phyloP scores from a whole-genome alignment of 441 rosid species.

The Populus hybrid region DNA sequence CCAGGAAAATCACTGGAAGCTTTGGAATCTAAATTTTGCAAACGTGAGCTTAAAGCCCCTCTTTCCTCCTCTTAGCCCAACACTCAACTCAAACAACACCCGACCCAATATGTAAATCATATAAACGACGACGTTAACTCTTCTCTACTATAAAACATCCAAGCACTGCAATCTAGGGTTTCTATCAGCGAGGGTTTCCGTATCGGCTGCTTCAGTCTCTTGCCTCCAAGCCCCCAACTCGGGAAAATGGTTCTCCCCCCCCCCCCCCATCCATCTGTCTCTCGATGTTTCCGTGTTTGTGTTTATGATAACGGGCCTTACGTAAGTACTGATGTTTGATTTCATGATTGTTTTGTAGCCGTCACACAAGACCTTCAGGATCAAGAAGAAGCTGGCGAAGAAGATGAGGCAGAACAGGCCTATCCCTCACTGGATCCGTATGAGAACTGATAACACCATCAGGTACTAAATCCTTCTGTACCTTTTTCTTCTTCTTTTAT shows the following conservation, averaged over 20 bases:
- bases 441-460: conserved; percentile 88
- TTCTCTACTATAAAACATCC: neutral
- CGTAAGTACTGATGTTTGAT: neutral
- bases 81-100: neutral
- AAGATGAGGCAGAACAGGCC: conserved; percentile 96
- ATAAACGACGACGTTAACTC: conserved; percentile 13
- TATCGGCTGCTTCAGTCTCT: conserved; percentile 3
- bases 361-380: conserved; percentile 79
- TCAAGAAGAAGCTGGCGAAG: conserved; percentile 84
- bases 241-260: conserved; percentile 26
- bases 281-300: neutral
- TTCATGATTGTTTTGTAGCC: conserved; percentile 36
- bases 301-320: neutral
- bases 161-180: conserved; percentile 19
- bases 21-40: no score
- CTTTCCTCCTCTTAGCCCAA: neutral
- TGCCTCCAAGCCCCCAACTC: neutral
- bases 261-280: neutral
- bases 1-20: no score
- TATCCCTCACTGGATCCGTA: conserved; percentile 86
- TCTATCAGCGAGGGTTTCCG: neutral
- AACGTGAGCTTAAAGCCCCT: no score
- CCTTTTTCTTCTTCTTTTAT: no score
- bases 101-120: neutral
- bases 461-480: conserved; percentile 30